Evolutionary conservation across 257 asterid species (phyloP).

Genomic region (Nicotiana tomentosiformis): DNA sequence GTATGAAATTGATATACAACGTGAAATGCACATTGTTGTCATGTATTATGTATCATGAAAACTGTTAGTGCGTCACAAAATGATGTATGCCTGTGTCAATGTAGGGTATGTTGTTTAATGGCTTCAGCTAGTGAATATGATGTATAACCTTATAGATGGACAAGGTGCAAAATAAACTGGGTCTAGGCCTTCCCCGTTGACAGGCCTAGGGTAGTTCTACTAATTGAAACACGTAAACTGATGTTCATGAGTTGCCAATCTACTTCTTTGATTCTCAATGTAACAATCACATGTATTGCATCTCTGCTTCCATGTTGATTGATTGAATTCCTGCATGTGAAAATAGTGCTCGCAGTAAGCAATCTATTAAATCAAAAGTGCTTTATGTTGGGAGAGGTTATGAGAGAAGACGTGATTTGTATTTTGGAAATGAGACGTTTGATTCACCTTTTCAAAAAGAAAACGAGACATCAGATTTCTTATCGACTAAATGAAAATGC

Average conservation of each 20-base stretch:
- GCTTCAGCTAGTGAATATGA: background rate
- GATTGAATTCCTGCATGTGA: background rate
- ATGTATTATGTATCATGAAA: background rate
- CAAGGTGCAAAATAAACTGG: background rate
- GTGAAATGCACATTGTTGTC: background rate
- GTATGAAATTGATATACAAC: conserved; percentile 33
- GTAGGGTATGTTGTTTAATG: background rate
- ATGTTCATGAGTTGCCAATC: background rate
- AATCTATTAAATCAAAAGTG: background rate
- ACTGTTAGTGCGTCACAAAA: background rate
- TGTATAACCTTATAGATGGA: background rate
- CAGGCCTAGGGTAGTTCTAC: background rate
- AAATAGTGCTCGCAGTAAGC: background rate
- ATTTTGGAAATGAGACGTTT: background rate
- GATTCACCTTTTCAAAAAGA: too few relatives aligned
- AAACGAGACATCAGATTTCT: background rate
- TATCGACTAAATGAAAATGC: background rate
- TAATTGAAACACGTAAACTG: too few relatives aligned
- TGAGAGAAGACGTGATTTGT: background rate
- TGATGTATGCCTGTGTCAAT: background rate
- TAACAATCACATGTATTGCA: background rate
- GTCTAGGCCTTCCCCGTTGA: background rate
- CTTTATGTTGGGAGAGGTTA: background rate
- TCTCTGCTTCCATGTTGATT: background rate
- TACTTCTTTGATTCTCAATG: background rate